Base-by-base conservation (phyloP, 139 green algal genomes). In the Trebouxia sp. region DNA sequence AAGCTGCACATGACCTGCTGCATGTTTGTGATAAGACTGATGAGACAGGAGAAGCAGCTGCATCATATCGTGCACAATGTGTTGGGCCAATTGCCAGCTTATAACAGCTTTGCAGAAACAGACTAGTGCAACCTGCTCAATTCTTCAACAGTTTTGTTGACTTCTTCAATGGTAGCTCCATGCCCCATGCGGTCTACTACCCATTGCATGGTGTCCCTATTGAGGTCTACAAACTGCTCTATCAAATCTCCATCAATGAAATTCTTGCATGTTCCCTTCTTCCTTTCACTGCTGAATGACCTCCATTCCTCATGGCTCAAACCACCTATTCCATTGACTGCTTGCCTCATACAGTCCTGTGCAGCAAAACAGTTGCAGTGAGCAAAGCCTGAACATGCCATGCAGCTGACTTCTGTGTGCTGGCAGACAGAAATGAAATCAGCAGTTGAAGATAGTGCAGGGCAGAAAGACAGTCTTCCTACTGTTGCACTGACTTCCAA, bases 171-270 rank as follows among this genome's bases (percentile, higher is more conserved):
- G 3, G 55, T 86, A 12, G 51, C 24, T 0, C 83, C 86, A n/a
- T 50, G 15, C 5, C 84, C 86, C 78, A 93, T 85, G 10, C 75
- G 39, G 12, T 41, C 55, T 0, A 84, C 88, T 26, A 92, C 88
- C 28, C 81, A 76, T 15, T 85, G 58, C 66, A 84, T 80, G 11
- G 58, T 75, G 12, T 93, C 83, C 5, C 78, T 76, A 6, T 81
- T 83, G 35, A 99, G 85, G 82, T 99, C 96, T 42, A 98, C 79
- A 76, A 98, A 97, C 35, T 87, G 81, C 89, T 99, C 96, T 2
- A 99, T 90, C 6, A 99, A 83, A 82, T 99, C 96, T 0, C 96
- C 96, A 67, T 99, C 96, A 17, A 99, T 81, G 75, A 99, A 98
- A 62, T 88, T 87, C 2, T 80, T 82, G 12, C 62, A 79, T 14